A percentile compares a stretch with the other conserved stretches of the same genome.
These are phyloP conservation scores for Lathyrus oleraceus DNA, from an alignment of 306 rosid species.

Conservation along the genomic window DNA sequence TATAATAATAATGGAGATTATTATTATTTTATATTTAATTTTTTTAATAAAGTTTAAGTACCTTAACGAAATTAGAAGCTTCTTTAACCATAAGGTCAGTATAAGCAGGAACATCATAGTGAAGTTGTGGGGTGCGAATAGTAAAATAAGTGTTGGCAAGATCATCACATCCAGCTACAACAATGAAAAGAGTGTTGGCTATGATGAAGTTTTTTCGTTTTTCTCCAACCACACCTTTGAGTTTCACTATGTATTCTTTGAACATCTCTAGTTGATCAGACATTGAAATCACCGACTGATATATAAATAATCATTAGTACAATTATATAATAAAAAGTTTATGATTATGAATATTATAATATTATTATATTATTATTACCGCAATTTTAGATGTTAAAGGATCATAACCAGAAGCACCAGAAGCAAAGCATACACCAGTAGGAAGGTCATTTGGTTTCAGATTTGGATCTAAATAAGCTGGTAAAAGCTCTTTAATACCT, in stretches of 20 bases:
- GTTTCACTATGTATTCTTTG: slow-evolving; percentile 64
- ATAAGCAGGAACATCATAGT: slow-evolving; percentile 66
- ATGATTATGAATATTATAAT: not conserved
- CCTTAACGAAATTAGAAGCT: slow-evolving; percentile 60
- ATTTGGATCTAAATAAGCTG: slow-evolving; percentile 66
- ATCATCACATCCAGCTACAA: slow-evolving; percentile 80
- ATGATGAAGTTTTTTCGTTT: slow-evolving; percentile 54
- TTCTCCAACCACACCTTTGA: slow-evolving; percentile 52
- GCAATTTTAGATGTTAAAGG: slow-evolving; percentile 61
- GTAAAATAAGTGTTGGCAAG: slow-evolving; percentile 71
- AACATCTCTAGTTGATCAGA: slow-evolving; percentile 53
- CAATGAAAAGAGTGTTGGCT: slow-evolving; percentile 45
- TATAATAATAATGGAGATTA: too few species aligned
- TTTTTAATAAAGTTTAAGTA: not conserved
- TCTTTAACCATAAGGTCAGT: slow-evolving; percentile 57
- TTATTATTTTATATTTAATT: too few species aligned
- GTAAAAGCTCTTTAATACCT: slow-evolving; percentile 64
- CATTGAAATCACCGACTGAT: slow-evolving; percentile 54
- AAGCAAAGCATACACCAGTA: slow-evolving; percentile 80
- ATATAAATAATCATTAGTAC: not conserved
- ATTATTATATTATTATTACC: slow-evolving; percentile 37
- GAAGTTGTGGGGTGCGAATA: slow-evolving; percentile 41
- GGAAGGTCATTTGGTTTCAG: slow-evolving; percentile 51
- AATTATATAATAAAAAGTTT: not conserved
- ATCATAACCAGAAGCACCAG: slow-evolving; percentile 84